Percentiles rank a stretch among this genome's conserved stretches.
Conservation (phyloP, 2,329 filamentous ascomycete species). For the Colletotrichum falcatum region DNA sequence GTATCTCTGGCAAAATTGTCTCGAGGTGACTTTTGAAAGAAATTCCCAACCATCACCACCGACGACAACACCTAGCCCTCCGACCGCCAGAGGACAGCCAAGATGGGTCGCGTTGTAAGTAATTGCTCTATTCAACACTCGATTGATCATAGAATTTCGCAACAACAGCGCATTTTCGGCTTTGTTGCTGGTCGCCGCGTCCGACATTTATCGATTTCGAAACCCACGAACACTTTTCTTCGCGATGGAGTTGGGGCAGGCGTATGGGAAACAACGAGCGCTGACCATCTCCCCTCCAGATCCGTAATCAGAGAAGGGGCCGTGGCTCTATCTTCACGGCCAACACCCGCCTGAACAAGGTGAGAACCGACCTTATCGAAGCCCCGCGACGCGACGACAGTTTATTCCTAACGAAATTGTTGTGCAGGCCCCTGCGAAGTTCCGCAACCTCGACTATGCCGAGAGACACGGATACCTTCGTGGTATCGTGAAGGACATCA, state of each 20-base stretch:
- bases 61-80: slow-evolving; percentile 41
- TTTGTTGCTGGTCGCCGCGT: slow-evolving; percentile 23
- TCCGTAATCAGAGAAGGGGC: slow-evolving; percentile 75
- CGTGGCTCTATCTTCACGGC: slow-evolving; percentile 74
- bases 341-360: slow-evolving; percentile 94
- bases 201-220: slow-evolving; percentile 22
- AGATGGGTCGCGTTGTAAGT: slow-evolving; percentile 67
- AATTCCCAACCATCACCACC: slow-evolving; percentile 37
- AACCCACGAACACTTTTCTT: slow-evolving; percentile 30
- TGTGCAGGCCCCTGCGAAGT: slow-evolving; percentile 72
- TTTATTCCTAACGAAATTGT: slow-evolving; percentile 28
- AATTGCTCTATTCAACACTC: slow-evolving; percentile 35
- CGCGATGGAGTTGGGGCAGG: slow-evolving; percentile 1
- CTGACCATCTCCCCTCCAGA: slow-evolving; percentile 49
- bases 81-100: slow-evolving; percentile 46
- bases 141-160: slow-evolving; percentile 8
- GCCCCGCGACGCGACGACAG: slow-evolving; percentile 24
- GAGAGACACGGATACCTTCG: slow-evolving; percentile 98
- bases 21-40: slow-evolving; percentile 12
- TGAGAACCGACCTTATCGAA: slow-evolving; percentile 70
- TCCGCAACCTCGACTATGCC: slow-evolving; percentile 95
- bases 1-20: slow-evolving; percentile 30
- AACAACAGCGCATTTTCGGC: slow-evolving; percentile 9
- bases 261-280: slow-evolving; percentile 13
- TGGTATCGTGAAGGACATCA: slow-evolving; percentile 98